Evolutionary conservation across 345 rosid genomes (phyloP), one percentile per base, ranked within the genome.

Genomic region (Luvunga scandens): DNA sequence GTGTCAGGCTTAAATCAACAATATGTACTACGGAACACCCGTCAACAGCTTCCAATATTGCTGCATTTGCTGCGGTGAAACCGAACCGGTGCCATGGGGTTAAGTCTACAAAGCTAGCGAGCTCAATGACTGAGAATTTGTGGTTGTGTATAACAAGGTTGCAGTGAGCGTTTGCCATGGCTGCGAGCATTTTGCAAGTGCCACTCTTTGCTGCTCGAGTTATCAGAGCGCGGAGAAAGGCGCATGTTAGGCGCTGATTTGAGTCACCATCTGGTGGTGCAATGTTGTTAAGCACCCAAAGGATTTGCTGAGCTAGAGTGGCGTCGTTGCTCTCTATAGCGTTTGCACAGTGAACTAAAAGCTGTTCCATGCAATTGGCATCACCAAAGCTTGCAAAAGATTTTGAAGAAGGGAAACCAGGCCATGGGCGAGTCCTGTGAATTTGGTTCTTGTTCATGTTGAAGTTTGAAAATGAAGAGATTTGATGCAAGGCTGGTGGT

Each of bases 31-130:
- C 83, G 0, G 96, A 83, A 72, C 82, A 88, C 65, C 98, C 98
- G 73, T 95, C 90, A 4, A 90, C 82, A 1, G 98, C 95, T 66
- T 95, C 97, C 2, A 93, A 68, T 4, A 95, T 87, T 2, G 93
- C 91, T 19, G 96, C 90, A 68, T 93, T 95, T 8, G 99, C 97
- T 0, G 96, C 90, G 1, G 97, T 90, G 88, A 91, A 95, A 4
- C 99, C 99, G 71, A 95, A 95, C 9, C 98, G 91, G 56, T 95
- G 97, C 98, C 98, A 93, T 0, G 98, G 98, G n/a, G 96, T 92
- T 55, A 95, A 80, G 89, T 95, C 99, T 2, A 95, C 97, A 76
- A 91, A 95, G 60, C 84, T 67, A 4, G 99, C 97, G 0, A 95
- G 92, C 86, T 93, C 97, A 5, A 95, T 86, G 77, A 89, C 80